Conservation (phyloP, 768 basidiomycete genomes). For the Flagelloscypha sp. region DNA sequence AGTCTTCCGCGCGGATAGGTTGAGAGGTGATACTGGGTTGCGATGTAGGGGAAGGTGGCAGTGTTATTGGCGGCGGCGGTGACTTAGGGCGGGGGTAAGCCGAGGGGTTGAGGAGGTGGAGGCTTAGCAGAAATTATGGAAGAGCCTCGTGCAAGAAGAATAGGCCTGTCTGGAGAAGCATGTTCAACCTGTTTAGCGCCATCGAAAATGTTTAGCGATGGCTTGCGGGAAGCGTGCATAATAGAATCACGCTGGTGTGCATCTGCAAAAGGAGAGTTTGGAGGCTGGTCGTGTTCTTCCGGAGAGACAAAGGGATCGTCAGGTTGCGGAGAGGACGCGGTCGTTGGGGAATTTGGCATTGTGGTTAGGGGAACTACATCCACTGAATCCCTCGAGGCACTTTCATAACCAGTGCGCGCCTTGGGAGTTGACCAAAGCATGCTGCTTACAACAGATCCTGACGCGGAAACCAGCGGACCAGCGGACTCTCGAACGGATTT, state of each 20-base stretch:
- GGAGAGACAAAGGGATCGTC: conserved; percentile 15
- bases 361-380: conserved; percentile 50
- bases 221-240: conserved; percentile 13
- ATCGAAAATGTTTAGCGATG: conserved; percentile 14
- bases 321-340: conserved; percentile 20
- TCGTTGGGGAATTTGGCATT: conserved; percentile 32
- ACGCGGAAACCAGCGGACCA: conserved; percentile 5
- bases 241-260: conserved; percentile 17
- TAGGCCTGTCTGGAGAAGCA: conserved; percentile 15
- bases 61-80: conserved; percentile 40
- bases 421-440: conserved; percentile 43
- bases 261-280: conserved; percentile 51
- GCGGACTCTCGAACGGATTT: conserved; percentile 59
- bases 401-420: conserved; percentile 29
- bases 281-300: conserved; percentile 32
- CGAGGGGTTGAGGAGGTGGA: conserved; percentile 51
- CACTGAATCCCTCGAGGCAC: conserved; percentile 43
- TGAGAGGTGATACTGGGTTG: conserved; percentile 16
- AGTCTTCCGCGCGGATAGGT: conserved; percentile 21
- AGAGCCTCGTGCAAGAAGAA: conserved; percentile 16
- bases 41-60: conserved; percentile 23
- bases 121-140: conserved; percentile 19
- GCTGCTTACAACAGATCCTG: too few relatives aligned
- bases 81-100: conserved; percentile 53
- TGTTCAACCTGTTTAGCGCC: conserved; percentile 1